Conservation (phyloP, 2,329 filamentous ascomycete species). For the Endothia cerciana region DNA sequence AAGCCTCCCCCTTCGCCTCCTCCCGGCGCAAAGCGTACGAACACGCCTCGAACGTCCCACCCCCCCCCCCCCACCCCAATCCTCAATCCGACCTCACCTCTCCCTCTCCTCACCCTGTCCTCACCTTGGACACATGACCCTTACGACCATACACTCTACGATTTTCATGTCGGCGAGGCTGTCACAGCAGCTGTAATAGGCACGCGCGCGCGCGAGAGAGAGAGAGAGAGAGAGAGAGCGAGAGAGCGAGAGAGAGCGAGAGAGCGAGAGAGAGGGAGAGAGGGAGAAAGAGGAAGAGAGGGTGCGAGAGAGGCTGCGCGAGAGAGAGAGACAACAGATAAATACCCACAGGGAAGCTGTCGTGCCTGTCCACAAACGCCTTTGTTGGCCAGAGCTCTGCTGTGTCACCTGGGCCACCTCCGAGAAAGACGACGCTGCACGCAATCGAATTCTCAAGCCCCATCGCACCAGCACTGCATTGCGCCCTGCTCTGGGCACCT, state of each 20-base stretch:
- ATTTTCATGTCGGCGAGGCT: constrained; percentile 9
- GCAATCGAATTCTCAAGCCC: neutral
- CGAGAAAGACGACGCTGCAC: constrained; percentile 1
- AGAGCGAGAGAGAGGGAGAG: constrained; percentile 1
- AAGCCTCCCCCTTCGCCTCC: neutral
- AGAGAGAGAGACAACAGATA: constrained; percentile 11
- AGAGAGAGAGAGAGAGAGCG: constrained; percentile 7
- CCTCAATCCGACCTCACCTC: neutral
- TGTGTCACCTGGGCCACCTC: constrained; percentile 24
- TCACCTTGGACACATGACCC: constrained; percentile 1
- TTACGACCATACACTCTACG: neutral
- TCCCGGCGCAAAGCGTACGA: neutral
- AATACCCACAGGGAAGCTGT: constrained; percentile 3
- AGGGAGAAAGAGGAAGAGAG: too few species aligned
- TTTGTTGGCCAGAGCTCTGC: constrained; percentile 16
- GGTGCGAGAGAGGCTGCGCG: constrained; percentile 9
- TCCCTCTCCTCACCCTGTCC: neutral
- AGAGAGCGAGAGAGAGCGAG: constrained; percentile 5
- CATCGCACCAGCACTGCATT: neutral
- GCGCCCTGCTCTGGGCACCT: constrained; percentile 7
- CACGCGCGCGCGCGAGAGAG: constrained; percentile 12
- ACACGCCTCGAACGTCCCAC: neutral
- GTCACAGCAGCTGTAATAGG: constrained; percentile 14
- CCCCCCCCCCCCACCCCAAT: neutral
- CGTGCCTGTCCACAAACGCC: constrained; percentile 19